Evolutionary conservation across 2,329 filamentous ascomycete genomes (phyloP), one percentile per base, ranked within the genome.

Genomic region (Alternaria longipes): DNA sequence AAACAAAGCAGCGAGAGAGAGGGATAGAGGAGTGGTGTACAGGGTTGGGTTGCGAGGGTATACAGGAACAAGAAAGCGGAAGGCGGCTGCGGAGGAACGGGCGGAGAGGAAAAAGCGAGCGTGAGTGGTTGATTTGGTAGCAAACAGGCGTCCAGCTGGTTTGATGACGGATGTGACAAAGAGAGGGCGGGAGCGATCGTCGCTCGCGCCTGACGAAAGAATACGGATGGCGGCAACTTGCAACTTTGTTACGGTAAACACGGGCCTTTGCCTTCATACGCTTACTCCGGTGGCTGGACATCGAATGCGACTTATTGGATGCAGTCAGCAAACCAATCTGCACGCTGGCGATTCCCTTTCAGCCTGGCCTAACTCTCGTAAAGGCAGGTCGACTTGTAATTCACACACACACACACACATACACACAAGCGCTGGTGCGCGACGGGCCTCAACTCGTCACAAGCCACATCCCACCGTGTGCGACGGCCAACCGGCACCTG

Each of bases 171-270:
- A 53, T n/a, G 47, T 47, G 54, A 62, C 51, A 46, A 54, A 61
- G 61, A 44, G 55, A 59, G 55, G 24, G 46, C 28, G 55, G 54
- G 55, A 44, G 34, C 18, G 61, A 63, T 58, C 32, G 57, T 53
- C 61, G 50, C 50, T 20, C 41, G 49, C 36, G 40, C 45, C 46
- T 56, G 58, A 36, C 46, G 56, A 44, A 38, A 44, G 40, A 57
- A 57, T 18, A 5, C 9, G 36, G 26, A 42, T 50, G 28, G 38
- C 42, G 51, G 51, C 26, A 41, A 42, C 38, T 18, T 49, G 5
- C 28, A 47, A 50, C 24, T 50, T 42, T 47, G 30, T 32, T 56
- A 6, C 51, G 9, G 47, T 51, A 2, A 45, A 26, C 47, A 51
- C 28, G 12, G 38, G 38, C 36, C 51, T 24, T 24, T 38, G 49